Base-by-base conservation (phyloP, 345 rosid genomes). In the Raphanus raphanistrum region DNA sequence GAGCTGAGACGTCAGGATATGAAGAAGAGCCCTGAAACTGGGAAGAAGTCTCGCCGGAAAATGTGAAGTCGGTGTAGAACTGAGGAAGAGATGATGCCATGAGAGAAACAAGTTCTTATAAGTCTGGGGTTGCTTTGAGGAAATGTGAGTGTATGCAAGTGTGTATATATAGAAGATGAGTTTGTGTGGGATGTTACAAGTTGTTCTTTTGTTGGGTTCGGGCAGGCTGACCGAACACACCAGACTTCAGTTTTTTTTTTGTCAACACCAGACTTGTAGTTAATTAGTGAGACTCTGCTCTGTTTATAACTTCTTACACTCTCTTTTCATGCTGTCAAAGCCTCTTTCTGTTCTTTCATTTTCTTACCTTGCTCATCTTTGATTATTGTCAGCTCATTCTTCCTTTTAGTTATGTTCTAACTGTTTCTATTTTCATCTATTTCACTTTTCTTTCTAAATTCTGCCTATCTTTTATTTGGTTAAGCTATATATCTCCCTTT, bases 51-150 rank as follows among this genome's bases (percentile, higher is more conserved):
- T 81, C 84, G 7, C 76, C 79, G 9, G 84, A 76, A 45, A 81
- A 85, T 41, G 85, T 67, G 71, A 84, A 85, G 70, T 81, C 85
- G 26, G 78, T 41, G 77, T 73, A 80, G n/a, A 84, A 82, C 8
- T 84, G 86, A 80, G 90, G 86, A 52, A 85, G 41, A 21, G 85
- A 86, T 81, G 86, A 87, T 80, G 86, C 84, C 93, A 54, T 88
- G 31, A 48, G 21, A 17, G 38, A 43, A 58, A 60, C 58, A 72
- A 60, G 59, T 43, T 78, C 41, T 63, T 65, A 43, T 52, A 71
- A 21, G 31, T 4, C 35, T 33, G 63, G 41, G 59, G 61, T 17
- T 68, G 61, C 67, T 73, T 73, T 55, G 74, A 43, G 78, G 78
- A 79, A 72, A 72, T 72, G 73, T 72, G 81, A 48, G 77, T 72